Conservation (phyloP, 768 basidiomycete genomes). For the Rhodotorula toruloides region DNA sequence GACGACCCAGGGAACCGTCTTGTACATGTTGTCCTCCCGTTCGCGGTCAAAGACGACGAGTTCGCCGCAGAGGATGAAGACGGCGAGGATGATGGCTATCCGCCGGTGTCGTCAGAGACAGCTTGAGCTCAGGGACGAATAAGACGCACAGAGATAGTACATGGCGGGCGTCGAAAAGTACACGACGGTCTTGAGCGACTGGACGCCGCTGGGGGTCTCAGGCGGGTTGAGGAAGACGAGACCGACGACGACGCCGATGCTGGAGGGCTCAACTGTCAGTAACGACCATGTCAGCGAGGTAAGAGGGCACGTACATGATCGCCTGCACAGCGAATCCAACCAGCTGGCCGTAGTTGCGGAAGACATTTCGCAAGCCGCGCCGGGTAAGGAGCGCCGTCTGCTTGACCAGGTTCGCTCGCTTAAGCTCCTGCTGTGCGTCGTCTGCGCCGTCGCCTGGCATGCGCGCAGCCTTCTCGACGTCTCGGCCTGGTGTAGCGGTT, state of each 20-base stretch:
- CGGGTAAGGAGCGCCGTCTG: conserved; percentile 44
- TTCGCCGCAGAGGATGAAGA: conserved; percentile 48
- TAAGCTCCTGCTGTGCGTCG: neutral
- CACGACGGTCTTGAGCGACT: conserved; percentile 45
- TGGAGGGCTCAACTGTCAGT: neutral
- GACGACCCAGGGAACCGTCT: conserved; percentile 49
- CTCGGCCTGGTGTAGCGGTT: too few relatives aligned
- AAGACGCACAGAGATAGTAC: conserved; percentile 5
- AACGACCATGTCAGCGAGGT: too few relatives aligned
- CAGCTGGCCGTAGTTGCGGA: conserved; percentile 39
- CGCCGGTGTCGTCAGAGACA: neutral
- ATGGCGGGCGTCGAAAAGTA: neutral
- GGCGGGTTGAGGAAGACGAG: conserved; percentile 47
- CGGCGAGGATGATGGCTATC: conserved; percentile 37
- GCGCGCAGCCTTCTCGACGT: conserved; percentile 19
- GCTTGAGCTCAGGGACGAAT: neutral
- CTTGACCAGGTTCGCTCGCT: neutral
- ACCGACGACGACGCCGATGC: conserved; percentile 47
- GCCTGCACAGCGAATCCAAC: conserved; percentile 10
- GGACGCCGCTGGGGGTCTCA: conserved; percentile 47
- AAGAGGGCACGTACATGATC: conserved; percentile 43
- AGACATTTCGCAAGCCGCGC: conserved; percentile 44
- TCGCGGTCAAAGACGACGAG: conserved; percentile 54
- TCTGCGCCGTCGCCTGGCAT: too few relatives aligned
- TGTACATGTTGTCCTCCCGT: conserved; percentile 46